Conservation (phyloP, 176 grass and related monocot genomes). For the Luzula sylvatica region DNA sequence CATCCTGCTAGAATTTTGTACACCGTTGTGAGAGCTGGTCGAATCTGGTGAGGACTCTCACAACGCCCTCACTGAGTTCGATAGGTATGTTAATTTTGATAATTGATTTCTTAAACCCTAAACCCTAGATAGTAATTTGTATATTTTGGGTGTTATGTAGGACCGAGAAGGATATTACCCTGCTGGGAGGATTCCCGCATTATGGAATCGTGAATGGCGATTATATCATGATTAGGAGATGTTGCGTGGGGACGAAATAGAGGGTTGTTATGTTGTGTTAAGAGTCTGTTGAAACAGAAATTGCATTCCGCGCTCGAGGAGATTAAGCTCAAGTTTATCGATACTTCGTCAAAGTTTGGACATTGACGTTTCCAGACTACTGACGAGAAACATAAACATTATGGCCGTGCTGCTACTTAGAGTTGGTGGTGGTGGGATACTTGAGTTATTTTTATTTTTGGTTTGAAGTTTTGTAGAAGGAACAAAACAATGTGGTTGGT, state of each 20-base stretch:
- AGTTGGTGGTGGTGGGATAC: too few relatives aligned
- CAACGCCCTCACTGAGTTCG: slow-evolving; percentile 59
- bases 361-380: slow-evolving; percentile 96
- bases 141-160: slow-evolving; percentile 21
- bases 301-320: slow-evolving; percentile 72
- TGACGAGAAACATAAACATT: slow-evolving; percentile 81
- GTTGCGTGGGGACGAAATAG: slow-evolving; percentile 87
- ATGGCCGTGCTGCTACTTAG: slow-evolving; percentile 8
- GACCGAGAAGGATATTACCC: slow-evolving; percentile 96
- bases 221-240: slow-evolving; percentile 94
- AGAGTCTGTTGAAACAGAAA: slow-evolving; percentile 77
- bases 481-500: too few relatives aligned
- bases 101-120: neutral
- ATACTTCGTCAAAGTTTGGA: slow-evolving; percentile 96
- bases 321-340: slow-evolving; percentile 95
- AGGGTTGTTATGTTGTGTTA: slow-evolving; percentile 81
- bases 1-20: slow-evolving; percentile 90
- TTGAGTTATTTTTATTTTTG: too few relatives aligned
- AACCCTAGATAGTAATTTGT: neutral
- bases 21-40: slow-evolving; percentile 85
- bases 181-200: slow-evolving; percentile 95
- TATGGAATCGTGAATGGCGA: slow-evolving; percentile 82
- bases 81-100: slow-evolving; percentile 34
- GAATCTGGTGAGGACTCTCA: slow-evolving; percentile 65
- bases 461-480: too few relatives aligned